phyloP scores from a whole-genome alignment of 2,329 filamentous ascomycete genomes.

The Blumeriella jaapii region DNA sequence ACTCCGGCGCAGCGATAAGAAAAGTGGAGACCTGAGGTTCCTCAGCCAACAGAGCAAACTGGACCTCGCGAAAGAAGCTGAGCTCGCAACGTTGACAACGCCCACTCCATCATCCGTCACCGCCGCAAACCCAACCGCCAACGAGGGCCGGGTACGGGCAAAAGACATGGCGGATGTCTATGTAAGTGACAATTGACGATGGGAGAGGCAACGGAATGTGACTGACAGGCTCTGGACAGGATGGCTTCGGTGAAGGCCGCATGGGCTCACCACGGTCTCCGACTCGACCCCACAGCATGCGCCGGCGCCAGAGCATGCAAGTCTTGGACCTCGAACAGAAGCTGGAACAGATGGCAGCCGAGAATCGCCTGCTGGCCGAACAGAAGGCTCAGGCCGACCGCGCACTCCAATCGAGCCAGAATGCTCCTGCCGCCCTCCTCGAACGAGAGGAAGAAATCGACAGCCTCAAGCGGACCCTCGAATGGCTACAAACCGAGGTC shows the following conservation, averaged over 20 bases:
- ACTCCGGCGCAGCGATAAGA: constrained; percentile 56
- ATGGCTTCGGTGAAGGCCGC: constrained; percentile 85
- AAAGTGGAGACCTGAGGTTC: constrained; percentile 66
- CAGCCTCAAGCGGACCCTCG: constrained; percentile 64
- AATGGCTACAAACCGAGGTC: constrained; percentile 74
- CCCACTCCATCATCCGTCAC: constrained; percentile 32
- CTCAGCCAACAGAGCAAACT: constrained; percentile 44
- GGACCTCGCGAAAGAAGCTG: constrained; percentile 32
- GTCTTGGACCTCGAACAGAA: constrained; percentile 80
- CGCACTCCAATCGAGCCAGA: constrained; percentile 45
- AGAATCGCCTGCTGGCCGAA: constrained; percentile 71
- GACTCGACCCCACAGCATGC: constrained; percentile 88
- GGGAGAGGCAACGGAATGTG: constrained; percentile 3
- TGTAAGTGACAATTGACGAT: constrained; percentile 47
- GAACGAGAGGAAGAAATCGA: constrained; percentile 84
- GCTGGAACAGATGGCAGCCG: constrained; percentile 72
- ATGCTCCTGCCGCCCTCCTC: constrained; percentile 57
- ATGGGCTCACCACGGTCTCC: constrained; percentile 82
- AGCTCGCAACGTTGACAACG: constrained; percentile 32
- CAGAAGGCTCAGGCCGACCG: constrained; percentile 61
- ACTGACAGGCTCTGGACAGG: constrained; percentile 39
- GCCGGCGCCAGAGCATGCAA: constrained; percentile 95
- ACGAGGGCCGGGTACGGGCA: constrained; percentile 75
- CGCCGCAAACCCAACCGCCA: constrained; percentile 64
- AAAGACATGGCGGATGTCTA: constrained; percentile 89